Percentiles rank a stretch among this genome's conserved stretches.
These are phyloP conservation scores for Sordariomycetes sp. DNA, from an alignment of 2,329 filamentous ascomycete species.

Conservation along the genomic window DNA sequence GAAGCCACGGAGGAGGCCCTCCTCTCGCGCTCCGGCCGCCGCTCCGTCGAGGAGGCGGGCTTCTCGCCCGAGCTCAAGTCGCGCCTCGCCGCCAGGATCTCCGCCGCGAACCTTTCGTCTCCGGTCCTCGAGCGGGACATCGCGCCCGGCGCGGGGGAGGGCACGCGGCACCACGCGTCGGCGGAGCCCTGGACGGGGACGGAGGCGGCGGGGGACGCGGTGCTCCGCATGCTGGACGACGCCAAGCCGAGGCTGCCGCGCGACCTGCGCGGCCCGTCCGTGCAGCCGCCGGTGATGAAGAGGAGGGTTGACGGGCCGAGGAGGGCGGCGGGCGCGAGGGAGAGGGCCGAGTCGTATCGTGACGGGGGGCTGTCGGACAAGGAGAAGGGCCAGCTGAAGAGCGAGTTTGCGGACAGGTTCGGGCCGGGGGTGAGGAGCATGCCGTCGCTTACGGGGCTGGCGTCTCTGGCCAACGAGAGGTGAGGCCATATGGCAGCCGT, in stretches of 20 bases:
- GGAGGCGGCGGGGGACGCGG: constrained; percentile 63
- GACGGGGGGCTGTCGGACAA: constrained; percentile 50
- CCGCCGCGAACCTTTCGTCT: background rate
- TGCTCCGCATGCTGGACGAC: constrained; percentile 77
- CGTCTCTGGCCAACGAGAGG: constrained; percentile 72
- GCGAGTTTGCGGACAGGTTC: constrained; percentile 74
- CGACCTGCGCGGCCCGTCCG: constrained; percentile 30
- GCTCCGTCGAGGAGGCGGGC: constrained; percentile 49
- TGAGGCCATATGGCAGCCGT: constrained; percentile 6
- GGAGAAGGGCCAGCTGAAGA: constrained; percentile 61
- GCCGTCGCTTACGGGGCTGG: constrained; percentile 68
- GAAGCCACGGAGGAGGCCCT: constrained; percentile 55
- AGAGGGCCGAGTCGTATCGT: constrained; percentile 40
- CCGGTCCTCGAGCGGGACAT: constrained; percentile 14
- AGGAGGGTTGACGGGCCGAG: constrained; percentile 27
- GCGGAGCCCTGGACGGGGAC: constrained; percentile 67
- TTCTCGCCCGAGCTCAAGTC: constrained; percentile 52
- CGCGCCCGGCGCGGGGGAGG: constrained; percentile 50
- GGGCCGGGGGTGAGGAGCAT: constrained; percentile 59
- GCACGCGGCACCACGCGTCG: constrained; percentile 56
- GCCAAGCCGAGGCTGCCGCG: constrained; percentile 56
- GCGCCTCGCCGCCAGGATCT: background rate
- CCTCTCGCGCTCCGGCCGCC: constrained; percentile 42
- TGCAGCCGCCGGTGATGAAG: constrained; percentile 35
- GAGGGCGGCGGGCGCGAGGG: constrained; percentile 42